Evolutionary conservation across 257 asterid genomes (phyloP), one percentile per base, ranked within the genome.

Genomic region (Rehmannia glutinosa): DNA sequence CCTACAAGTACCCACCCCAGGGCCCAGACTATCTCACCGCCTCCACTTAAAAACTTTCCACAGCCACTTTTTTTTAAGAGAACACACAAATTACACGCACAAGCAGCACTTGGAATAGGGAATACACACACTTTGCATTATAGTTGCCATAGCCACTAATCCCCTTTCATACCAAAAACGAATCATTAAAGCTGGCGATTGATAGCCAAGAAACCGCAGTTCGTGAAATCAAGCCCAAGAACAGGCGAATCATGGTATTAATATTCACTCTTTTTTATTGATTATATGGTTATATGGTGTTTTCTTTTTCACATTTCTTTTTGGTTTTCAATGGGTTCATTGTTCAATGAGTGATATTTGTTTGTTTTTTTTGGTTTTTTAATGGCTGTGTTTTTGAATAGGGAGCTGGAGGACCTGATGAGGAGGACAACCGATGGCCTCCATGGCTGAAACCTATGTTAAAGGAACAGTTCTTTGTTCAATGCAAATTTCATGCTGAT

Each of bases 231-330:
- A 91, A 83, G 82, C 80, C 88, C 15, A 82, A 76, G 15, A 88
- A 72, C 79, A 79, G 89, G 74, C 82, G 88, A 65, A 85, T 86
- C 64, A 88, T 86, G 97, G 98, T 91, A 67, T 13, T 13, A 60
- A 1, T 36, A 11, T 21, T 4, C 2, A 0, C n/a, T n/a, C n/a
- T n/a, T n/a, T n/a, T 6, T 6, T 50, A n/a, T n/a, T n/a, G n/a
- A n/a, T n/a, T n/a, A n/a, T n/a, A n/a, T n/a, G n/a, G n/a, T n/a
- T n/a, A n/a, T 32, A 8, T 65, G 28, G 8, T 56, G 6, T 10
- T 47, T 2, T 50, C 0, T n/a, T 43, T 6, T 5, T 1, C 21
- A 6, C 53, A 72, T 43, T 57, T 62, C 24, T 1, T n/a, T 0
- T 15, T 6, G 7, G n/a, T n/a, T n/a, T n/a, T n/a, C n/a, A n/a